Evolutionary conservation across 257 asterid species (phyloP).

Genomic region (Anisodus tanguticus): DNA sequence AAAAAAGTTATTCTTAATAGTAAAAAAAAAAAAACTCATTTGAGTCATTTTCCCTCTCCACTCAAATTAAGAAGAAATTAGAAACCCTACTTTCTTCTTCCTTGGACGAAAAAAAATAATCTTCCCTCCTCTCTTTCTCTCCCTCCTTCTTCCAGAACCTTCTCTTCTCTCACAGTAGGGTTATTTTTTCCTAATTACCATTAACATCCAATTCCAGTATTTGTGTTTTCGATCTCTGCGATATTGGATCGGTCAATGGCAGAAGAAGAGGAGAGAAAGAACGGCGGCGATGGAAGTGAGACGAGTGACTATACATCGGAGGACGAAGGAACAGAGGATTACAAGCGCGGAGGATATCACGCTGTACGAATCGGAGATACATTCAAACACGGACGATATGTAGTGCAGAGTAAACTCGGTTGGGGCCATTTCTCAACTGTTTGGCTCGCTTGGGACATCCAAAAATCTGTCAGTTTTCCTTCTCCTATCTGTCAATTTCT

Average conservation of each 20-base stretch:
- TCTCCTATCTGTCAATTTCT: not conserved
- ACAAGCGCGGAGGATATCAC: conserved; percentile 93
- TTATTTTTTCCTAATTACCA: not conserved
- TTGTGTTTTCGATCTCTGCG: not conserved
- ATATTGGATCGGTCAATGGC: conserved; percentile 24
- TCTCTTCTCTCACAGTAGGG: not conserved
- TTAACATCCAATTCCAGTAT: not conserved
- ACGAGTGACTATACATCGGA: conserved; percentile 85
- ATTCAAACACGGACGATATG: conserved; percentile 83
- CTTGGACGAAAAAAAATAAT: not conserved
- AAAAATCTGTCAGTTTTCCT: conserved; percentile 46
- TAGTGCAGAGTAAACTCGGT: conserved; percentile 92
- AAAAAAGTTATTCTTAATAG: too few relatives aligned
- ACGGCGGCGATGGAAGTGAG: conserved; percentile 66
- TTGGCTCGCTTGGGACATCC: conserved; percentile 96
- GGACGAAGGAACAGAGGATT: conserved; percentile 96
- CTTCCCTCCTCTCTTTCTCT: not conserved
- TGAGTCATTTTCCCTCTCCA: conserved; percentile 5
- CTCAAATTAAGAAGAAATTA: not conserved
- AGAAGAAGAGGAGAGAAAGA: conserved; percentile 47
- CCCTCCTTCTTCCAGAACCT: not conserved
- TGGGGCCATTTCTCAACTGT: conserved; percentile 99
- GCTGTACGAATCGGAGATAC: conserved; percentile 86
- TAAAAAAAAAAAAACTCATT: not conserved
- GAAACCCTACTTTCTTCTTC: conserved; percentile 24